phyloP scores from a whole-genome alignment of 208 protist genomes.

The Trypanosoma brucei region DNA sequence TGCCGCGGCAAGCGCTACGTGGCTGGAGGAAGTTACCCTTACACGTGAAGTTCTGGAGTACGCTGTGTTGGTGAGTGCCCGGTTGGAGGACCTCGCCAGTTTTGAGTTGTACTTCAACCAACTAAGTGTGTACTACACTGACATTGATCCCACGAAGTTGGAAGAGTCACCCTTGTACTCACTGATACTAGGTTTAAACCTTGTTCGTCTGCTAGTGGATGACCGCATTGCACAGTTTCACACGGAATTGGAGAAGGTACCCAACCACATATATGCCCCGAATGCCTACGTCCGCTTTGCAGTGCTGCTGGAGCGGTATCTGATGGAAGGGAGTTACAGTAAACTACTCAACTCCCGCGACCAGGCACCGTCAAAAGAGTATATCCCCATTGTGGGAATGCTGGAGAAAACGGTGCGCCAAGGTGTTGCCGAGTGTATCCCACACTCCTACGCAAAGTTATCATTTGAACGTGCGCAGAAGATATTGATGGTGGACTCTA shows the following conservation, averaged over 20 bases:
- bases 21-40: conserved; percentile 76
- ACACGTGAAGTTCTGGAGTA: conserved; percentile 84
- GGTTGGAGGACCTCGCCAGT: conserved; percentile 62
- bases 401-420: conserved; percentile 85
- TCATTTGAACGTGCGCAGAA: conserved; percentile 74
- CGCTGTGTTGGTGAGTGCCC: conserved; percentile 72
- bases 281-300: conserved; percentile 83
- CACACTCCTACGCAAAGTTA: conserved; percentile 75
- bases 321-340: conserved; percentile 94
- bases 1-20: conserved; percentile 52
- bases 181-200: conserved; percentile 87
- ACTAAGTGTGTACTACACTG: conserved; percentile 87
- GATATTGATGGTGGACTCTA: conserved; percentile 80
- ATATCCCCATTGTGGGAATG: conserved; percentile 86
- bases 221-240: conserved; percentile 91
- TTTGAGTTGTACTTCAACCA: conserved; percentile 88
- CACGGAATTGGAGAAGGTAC: conserved; percentile 90
- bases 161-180: conserved; percentile 64
- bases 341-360: conserved; percentile 83
- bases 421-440: conserved; percentile 88
- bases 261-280: conserved; percentile 55
- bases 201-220: conserved; percentile 81
- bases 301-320: conserved; percentile 82
- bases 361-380: conserved; percentile 88
- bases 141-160: conserved; percentile 58